phyloP scores from a whole-genome alignment of 2,329 filamentous ascomycete species.

The Xylaria sp. region DNA sequence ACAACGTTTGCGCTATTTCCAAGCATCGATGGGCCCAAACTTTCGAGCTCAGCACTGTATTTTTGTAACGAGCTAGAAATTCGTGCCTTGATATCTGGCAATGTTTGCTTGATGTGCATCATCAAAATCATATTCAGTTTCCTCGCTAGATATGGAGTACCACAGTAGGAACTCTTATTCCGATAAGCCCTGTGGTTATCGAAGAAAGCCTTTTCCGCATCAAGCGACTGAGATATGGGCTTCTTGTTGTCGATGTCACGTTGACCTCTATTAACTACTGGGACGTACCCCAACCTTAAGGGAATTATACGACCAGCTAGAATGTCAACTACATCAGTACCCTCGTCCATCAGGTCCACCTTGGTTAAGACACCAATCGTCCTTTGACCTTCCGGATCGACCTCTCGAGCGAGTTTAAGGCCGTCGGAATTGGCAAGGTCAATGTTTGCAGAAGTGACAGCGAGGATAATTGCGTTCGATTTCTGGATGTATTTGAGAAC shows the following conservation, averaged over 20 bases:
- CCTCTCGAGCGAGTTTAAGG: conserved; percentile 93
- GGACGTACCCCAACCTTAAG: conserved; percentile 91
- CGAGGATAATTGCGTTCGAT: conserved; percentile 96
- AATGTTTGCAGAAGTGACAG: conserved; percentile 95
- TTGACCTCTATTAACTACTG: conserved; percentile 97
- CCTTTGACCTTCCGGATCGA: conserved; percentile 95
- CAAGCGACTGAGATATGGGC: conserved; percentile 87
- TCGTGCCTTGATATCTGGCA: conserved; percentile 97
- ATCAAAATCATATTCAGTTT: conserved; percentile 99
- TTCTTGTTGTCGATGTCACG: conserved; percentile 99
- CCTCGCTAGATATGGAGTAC: conserved; percentile 93
- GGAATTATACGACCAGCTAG: conserved; percentile 97
- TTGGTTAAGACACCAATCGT: conserved; percentile 99
- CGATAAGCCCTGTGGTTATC: conserved; percentile 98
- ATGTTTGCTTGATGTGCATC: conserved; percentile 99
- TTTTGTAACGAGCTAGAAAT: conserved; percentile 95
- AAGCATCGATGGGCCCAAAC: conserved; percentile 91
- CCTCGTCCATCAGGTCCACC: conserved; percentile 98
- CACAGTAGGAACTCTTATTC: conserved; percentile 98
- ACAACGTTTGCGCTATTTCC: conserved; percentile 97
- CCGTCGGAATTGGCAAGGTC: conserved; percentile 99
- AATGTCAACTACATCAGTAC: conserved; percentile 98
- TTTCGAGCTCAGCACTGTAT: conserved; percentile 82
- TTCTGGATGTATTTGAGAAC: conserved; percentile 99
- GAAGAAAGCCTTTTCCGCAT: conserved; percentile 96